phyloP scores from a whole-genome alignment of 139 green algal species.

The Ettlia oleoabundans region DNA sequence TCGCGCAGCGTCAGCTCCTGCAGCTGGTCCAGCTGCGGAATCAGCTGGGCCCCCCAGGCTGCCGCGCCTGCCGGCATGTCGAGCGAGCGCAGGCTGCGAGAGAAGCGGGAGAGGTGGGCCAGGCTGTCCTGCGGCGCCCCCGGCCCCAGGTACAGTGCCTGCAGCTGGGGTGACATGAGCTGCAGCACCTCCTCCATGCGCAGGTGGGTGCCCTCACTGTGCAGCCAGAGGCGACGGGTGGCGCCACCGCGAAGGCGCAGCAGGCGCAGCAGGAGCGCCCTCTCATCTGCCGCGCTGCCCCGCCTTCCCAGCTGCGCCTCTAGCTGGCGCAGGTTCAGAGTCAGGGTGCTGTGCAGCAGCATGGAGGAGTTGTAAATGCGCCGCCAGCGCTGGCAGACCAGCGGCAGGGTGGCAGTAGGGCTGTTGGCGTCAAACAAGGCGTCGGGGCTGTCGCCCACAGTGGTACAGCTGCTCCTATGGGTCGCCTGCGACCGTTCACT shows the following conservation, averaged over 20 bases:
- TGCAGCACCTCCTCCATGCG: neutral
- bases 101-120: neutral
- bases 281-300: neutral
- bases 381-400: conserved; percentile 5
- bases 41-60: neutral
- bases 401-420: no score
- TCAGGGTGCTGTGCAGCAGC: conserved; percentile 12
- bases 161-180: conserved; percentile 7
- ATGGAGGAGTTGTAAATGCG: conserved; percentile 5
- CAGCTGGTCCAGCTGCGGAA: neutral
- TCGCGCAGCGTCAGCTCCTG: conserved; percentile 22
- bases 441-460: neutral
- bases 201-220: neutral
- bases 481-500: no score
- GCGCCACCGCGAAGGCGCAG: neutral
- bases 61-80: neutral
- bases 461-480: no score
- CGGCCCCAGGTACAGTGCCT: neutral
- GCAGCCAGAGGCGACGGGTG: conserved; percentile 5
- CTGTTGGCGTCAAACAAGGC: no score
- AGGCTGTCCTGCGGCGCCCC: neutral
- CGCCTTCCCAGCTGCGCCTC: conserved; percentile 4
- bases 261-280: conserved; percentile 13
- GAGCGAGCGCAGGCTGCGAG: neutral
- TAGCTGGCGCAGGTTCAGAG: conserved; percentile 2